A percentile compares a stretch with the other conserved stretches of the same genome.
Evolutionary conservation across 2,329 filamentous ascomycete genomes (phyloP).

Genomic region (Xylaria sp.): DNA sequence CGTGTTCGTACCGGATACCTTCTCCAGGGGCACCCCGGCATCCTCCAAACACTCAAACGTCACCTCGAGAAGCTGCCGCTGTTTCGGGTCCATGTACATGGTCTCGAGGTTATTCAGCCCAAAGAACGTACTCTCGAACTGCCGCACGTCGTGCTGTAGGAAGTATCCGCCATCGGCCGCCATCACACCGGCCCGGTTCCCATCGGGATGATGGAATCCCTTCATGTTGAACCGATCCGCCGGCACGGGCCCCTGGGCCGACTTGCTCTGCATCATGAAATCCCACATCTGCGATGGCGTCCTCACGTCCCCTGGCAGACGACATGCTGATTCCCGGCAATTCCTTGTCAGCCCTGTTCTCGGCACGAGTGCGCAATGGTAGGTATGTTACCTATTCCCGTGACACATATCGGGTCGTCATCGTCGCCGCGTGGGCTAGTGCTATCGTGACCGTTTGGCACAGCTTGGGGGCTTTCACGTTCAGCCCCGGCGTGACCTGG

Average conservation of each 20-base stretch:
- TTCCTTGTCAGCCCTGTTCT: too few species aligned
- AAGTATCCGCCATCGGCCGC: background rate
- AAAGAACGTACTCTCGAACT: constrained; percentile 8
- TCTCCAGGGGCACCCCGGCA: background rate
- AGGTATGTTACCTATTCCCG: too few species aligned
- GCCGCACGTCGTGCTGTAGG: constrained; percentile 1
- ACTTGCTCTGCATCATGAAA: background rate
- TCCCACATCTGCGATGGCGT: background rate
- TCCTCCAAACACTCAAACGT: constrained; percentile 28
- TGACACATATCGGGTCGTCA: too few species aligned
- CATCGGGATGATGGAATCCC: background rate
- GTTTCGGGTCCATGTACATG: constrained; percentile 24
- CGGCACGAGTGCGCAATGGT: too few species aligned
- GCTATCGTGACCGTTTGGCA: too few species aligned
- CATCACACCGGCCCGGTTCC: background rate
- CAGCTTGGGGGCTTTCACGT: too few species aligned
- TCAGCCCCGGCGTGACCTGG: too few species aligned
- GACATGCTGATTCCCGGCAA: constrained; percentile 6
- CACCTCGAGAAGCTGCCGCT: constrained; percentile 28
- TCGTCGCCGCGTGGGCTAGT: too few species aligned
- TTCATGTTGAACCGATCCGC: background rate
- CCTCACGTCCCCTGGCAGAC: constrained; percentile 14
- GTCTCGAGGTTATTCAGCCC: constrained; percentile 17
- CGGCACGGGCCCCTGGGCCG: background rate
- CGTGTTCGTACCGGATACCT: background rate